These are phyloP conservation scores for Termitomyces sp. DNA, from an alignment of 768 basidiomycete species.

Conservation along the genomic window DNA sequence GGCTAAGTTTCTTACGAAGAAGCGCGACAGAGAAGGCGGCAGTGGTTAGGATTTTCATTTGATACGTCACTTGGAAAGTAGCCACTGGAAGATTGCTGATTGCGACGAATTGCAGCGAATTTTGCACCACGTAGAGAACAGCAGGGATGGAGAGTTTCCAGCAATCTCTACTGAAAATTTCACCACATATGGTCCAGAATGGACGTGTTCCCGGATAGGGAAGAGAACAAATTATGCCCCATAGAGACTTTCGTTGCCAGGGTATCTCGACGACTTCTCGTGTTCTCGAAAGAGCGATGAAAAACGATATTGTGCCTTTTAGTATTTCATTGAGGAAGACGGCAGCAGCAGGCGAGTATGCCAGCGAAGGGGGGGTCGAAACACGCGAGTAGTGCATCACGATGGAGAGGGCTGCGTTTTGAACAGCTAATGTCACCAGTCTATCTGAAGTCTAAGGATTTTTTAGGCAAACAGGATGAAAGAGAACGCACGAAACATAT, in stretches of 20 bases:
- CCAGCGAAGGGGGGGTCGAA: conserved; percentile 67
- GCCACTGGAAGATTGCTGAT: conserved; percentile 94
- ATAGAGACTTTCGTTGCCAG: conserved; percentile 38
- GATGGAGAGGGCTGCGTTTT: conserved; percentile 93
- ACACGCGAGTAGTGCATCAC: conserved; percentile 99
- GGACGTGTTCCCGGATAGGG: conserved; percentile 44
- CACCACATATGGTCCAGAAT: conserved; percentile 55
- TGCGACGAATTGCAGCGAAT: conserved; percentile 95
- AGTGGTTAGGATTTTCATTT: conserved; percentile 98
- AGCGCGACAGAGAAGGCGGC: conserved; percentile 88
- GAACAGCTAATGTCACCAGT: conserved; percentile 83
- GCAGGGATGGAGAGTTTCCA: conserved; percentile 99
- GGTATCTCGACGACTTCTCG: conserved; percentile 38
- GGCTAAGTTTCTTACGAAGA: conserved; percentile 68
- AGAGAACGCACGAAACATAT: conserved; percentile 69
- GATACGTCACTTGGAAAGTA: conserved; percentile 96
- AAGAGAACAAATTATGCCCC: conserved; percentile 29
- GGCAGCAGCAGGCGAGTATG: conserved; percentile 93
- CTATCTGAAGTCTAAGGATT: conserved; percentile 29
- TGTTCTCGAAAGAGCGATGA: conserved; percentile 68
- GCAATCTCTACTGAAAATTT: conserved; percentile 88
- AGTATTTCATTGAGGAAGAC: conserved; percentile 93
- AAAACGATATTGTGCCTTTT: conserved; percentile 89
- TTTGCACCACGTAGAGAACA: conserved; percentile 93
- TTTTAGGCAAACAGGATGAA: not conserved